Base-by-base conservation (phyloP, 1,284 basidiomycete species). In the Cystobasidium slooffiae region DNA sequence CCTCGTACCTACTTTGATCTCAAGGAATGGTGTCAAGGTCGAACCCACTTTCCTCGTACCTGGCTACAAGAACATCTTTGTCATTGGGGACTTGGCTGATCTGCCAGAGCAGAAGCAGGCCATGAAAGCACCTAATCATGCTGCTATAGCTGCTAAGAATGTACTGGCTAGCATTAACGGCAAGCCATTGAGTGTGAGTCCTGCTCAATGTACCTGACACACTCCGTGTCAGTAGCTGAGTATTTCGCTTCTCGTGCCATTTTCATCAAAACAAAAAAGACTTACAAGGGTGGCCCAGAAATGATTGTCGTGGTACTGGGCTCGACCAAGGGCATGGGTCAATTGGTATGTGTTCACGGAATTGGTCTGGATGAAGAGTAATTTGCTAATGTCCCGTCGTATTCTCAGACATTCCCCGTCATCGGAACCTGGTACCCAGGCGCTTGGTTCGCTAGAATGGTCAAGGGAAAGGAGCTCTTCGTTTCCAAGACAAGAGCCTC, bases 381-480 rank as follows among this genome's bases (percentile, higher is more conserved):
- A n/a, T 49, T 3, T 58, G 16, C 22, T 12, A 8, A 12, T 16
- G 22, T 55, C 22, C 4, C 10, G 7, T 44, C 18, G 16, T 37
- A 1, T 58, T 18, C 7, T 3, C 47, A 72, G 69, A 61, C 46
- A 41, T 31, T 73, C n/a, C 70, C 70, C 31, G n/a, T 73, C 49
- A 8, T 73, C 10, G 70, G 70, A 43, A 65, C 62, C 7, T 20
- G 44, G 10, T 64, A 62, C 41, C 44, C 62, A 3, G 70, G 70
- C 10, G 62, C 62, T 1, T 73, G 70, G 70, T 65, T 73, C 20
- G 49, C 62, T 9, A 65, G 55, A 43, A 73, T 55, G 43, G 52
- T 73, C n/a, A 73, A 73, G 20, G 70, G 70, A 39, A 73, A 73
- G 52, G 44, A 65, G 37, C 70, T 73, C n/a, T 73, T 73, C 31